Percentiles rank a stretch among this genome's conserved stretches.
These are phyloP conservation scores for Centaurea solstitialis DNA, from an alignment of 129 eudicot genomes.

Conservation along the genomic window DNA sequence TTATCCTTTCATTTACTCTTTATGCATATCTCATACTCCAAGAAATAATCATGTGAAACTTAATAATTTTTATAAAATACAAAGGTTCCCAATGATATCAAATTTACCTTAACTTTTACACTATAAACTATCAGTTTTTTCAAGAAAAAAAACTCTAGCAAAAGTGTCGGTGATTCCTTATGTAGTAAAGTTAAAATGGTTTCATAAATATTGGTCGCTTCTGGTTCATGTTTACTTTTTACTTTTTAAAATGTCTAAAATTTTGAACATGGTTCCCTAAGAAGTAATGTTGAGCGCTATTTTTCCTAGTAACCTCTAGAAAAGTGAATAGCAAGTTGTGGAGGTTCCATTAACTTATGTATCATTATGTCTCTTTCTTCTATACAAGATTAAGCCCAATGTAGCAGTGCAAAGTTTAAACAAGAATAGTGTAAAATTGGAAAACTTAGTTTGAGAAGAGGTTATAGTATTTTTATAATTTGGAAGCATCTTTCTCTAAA, in stretches of 20 bases:
- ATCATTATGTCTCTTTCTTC: not conserved
- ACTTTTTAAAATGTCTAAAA: not conserved
- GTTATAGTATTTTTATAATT: not conserved
- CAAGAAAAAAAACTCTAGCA: not conserved
- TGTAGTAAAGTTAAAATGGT: not conserved
- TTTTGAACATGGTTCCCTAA: not conserved
- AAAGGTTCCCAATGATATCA: not conserved
- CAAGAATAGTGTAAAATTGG: not conserved
- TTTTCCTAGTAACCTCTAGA: not conserved
- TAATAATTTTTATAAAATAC: too few species aligned
- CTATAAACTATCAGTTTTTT: not conserved
- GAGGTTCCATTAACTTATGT: not conserved
- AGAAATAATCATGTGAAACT: not conserved
- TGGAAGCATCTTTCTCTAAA: not conserved
- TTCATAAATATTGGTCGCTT: not conserved
- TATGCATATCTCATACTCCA: not conserved
- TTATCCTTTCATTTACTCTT: not conserved
- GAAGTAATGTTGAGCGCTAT: not conserved
- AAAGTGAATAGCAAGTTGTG: not conserved
- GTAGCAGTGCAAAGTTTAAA: not conserved
- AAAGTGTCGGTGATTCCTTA: too few species aligned
- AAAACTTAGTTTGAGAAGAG: not conserved
- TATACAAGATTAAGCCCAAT: not conserved
- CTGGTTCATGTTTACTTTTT: not conserved
- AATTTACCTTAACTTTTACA: not conserved